Evolutionary conservation across 1,139 yeast genomes (phyloP).

Genomic region (Yamadazyma sp.): DNA sequence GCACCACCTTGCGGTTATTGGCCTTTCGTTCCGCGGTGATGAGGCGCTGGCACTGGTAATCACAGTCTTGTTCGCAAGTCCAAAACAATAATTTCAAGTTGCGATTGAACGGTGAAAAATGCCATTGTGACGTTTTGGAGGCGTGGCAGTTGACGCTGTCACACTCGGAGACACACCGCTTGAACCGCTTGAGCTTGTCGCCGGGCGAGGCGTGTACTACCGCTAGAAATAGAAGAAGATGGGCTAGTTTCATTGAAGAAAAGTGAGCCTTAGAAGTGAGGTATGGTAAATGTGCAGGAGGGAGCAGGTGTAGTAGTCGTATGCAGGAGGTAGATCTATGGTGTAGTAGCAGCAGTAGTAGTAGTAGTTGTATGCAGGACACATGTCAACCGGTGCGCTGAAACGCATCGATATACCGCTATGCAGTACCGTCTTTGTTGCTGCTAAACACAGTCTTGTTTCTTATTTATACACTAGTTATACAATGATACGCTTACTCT

Average conservation of each 20-base stretch:
- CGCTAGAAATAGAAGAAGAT: conserved; percentile 1
- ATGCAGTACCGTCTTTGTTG: no score
- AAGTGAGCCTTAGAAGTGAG: neutral
- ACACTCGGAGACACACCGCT: conserved; percentile 66
- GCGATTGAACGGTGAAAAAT: conserved; percentile 29
- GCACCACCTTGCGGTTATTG: conserved; percentile 48
- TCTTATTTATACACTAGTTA: no score
- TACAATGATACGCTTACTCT: no score
- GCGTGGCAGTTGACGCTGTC: conserved; percentile 26
- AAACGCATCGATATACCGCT: no score
- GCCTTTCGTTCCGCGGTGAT: conserved; percentile 57
- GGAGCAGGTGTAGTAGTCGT: no score
- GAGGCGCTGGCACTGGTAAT: conserved; percentile 83
- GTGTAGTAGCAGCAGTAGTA: no score
- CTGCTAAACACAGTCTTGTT: no score
- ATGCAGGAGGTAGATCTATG: no score
- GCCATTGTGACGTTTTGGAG: conserved; percentile 16
- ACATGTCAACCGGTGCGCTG: no score
- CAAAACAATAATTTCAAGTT: conserved; percentile 58
- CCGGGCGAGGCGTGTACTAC: conserved; percentile 61
- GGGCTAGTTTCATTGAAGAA: conserved; percentile 5
- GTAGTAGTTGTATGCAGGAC: no score
- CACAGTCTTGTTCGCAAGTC: conserved; percentile 85
- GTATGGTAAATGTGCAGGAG: neutral
- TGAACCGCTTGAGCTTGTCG: conserved; percentile 70